These are phyloP conservation scores for Phalaenopsis equestris DNA, from an alignment of 106 monocot species.

Conservation along the genomic window DNA sequence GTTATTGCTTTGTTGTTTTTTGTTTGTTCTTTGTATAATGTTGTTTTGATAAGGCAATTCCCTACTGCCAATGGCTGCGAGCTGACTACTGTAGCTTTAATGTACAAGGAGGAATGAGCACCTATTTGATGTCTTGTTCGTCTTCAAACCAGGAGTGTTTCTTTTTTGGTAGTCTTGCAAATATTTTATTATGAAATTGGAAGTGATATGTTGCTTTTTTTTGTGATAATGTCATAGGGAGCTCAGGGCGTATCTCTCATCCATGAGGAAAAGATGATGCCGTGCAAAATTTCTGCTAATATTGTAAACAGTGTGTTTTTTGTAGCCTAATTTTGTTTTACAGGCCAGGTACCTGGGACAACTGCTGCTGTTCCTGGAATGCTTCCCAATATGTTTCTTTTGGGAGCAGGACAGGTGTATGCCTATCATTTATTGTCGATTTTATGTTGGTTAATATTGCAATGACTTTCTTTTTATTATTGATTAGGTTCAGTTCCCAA, in stretches of 20 bases:
- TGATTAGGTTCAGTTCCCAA: conserved; percentile 12
- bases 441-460: background rate
- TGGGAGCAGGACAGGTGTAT: conserved; percentile 49
- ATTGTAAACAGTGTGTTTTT: background rate
- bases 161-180: conserved; percentile 47
- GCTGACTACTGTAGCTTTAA: conserved; percentile 62
- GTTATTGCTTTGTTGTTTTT: conserved; percentile 73
- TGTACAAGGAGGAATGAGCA: conserved; percentile 62
- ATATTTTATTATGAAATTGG: conserved; percentile 28
- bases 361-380: conserved; percentile 55
- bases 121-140: conserved; percentile 72
- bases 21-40: conserved; percentile 73
- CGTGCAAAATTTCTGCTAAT: conserved; percentile 15
- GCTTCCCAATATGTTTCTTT: conserved; percentile 54
- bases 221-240: conserved; percentile 23
- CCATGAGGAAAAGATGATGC: conserved; percentile 25
- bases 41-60: conserved; percentile 87
- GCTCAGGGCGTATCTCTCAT: conserved; percentile 15
- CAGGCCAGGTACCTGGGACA: conserved; percentile 64
- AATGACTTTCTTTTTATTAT: background rate
- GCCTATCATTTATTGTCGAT: background rate
- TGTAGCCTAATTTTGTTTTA: conserved; percentile 30
- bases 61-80: conserved; percentile 79
- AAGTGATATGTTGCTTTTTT: conserved; percentile 15
- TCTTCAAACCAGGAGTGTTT: conserved; percentile 45